Base-by-base conservation (phyloP, 2,329 filamentous ascomycete species). In the Xylaria hypoxylon region DNA sequence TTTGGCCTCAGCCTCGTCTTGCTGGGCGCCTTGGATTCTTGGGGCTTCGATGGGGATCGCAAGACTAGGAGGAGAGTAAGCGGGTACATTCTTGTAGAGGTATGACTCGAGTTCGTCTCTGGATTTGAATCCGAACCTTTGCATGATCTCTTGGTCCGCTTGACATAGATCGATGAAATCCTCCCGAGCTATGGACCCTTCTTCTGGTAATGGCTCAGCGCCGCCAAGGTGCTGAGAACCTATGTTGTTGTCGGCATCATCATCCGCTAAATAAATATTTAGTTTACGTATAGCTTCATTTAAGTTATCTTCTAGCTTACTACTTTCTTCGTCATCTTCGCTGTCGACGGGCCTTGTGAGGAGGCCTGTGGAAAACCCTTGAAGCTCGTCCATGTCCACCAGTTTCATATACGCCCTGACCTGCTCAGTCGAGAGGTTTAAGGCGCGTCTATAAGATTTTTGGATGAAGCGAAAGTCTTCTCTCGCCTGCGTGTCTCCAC, bases 351-450 rank as follows among this genome's bases (percentile, higher is more conserved):
- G 13, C 19, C 45, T 47, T 6, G 15, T 24, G 22, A 67, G 60
- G 1, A 40, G 48, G 22, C 44, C n/a, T 4, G 35, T 28, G 17
- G 56, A n/a, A 22, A 64, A 67, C 1, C 61, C 61, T 33, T 53
- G 11, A 7, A 64, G 51, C 8, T 64, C 50, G 2, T 42, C 15
- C n/a, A 61, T 1, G 4, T 52, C 24, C 8, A 67, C 15, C 0
- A 28, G 3, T 2, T 42, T 1, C n/a, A 61, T 51, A 5, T 44
- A 55, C 10, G 24, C 19, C n/a, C 65, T 47, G 3, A 60, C 2
- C 15, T 53, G 0, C 1, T 19, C 40, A 0, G 28, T 15, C 0
- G 50, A 24, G 15, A 58, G 3, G 0, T n/a, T n/a, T 1, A 67
- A 38, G 22, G 8, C 33, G 3, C 6, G 4, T 2, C 6, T 22